Percentiles rank a stretch among this genome's conserved stretches.
These are phyloP conservation scores for Diaporthe vaccinii DNA, from an alignment of 2,329 filamentous ascomycete genomes.

Conservation along the genomic window DNA sequence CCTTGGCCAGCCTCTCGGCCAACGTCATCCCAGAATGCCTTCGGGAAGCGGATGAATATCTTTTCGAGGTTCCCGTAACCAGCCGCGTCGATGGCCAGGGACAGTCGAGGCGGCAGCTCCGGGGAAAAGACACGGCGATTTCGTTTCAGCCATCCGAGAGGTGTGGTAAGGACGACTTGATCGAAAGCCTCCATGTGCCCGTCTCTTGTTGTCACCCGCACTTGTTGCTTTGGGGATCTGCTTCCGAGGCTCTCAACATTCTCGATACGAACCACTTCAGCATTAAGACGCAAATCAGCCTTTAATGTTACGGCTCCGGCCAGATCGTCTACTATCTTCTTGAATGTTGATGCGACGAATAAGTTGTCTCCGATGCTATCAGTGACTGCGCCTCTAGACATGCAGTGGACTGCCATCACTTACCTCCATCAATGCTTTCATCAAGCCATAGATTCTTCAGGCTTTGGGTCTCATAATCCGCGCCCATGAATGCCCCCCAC, in stretches of 20 bases:
- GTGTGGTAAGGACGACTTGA: conserved; percentile 65
- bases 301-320: background rate
- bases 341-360: conserved; percentile 2
- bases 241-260: background rate
- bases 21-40: conserved; percentile 45
- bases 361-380: background rate
- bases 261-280: background rate
- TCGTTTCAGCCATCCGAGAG: conserved; percentile 66
- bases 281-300: background rate
- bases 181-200: conserved; percentile 54
- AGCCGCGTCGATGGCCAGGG: conserved; percentile 57
- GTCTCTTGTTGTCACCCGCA: background rate
- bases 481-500: conserved; percentile 12
- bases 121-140: conserved; percentile 60
- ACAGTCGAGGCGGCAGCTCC: conserved; percentile 55
- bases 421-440: conserved; percentile 1
- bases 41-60: conserved; percentile 47
- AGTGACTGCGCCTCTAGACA: background rate
- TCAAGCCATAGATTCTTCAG: background rate
- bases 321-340: background rate
- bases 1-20: background rate
- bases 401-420: background rate
- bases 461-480: background rate
- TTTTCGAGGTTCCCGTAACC: conserved; percentile 47
- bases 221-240: background rate